Conservation (phyloP, 2,329 filamentous ascomycete species). For the Calonectria pteridis region DNA sequence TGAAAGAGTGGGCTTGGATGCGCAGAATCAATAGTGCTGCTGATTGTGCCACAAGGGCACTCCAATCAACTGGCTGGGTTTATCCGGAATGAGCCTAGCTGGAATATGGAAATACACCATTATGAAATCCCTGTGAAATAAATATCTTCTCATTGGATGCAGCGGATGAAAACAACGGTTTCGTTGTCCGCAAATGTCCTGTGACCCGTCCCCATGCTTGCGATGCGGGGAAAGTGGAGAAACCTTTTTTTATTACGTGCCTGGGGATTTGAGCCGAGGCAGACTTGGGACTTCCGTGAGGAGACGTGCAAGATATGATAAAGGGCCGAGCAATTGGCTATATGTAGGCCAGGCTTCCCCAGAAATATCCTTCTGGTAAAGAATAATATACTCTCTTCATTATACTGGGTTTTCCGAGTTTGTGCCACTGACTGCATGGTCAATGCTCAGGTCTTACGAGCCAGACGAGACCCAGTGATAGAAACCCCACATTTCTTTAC, state of each 20-base stretch:
- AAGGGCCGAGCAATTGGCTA: background rate
- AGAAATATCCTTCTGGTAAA: no score
- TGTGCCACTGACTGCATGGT: background rate
- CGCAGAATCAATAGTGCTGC: no score
- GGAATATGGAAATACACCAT: background rate
- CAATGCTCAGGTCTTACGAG: background rate
- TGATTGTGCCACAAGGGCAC: no score
- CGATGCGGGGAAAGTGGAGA: background rate
- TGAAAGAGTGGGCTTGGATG: background rate
- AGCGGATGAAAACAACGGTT: background rate
- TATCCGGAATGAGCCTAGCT: background rate
- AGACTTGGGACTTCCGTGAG: background rate
- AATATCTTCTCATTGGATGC: background rate
- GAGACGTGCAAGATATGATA: background rate
- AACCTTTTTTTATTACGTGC: background rate
- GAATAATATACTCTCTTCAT: background rate
- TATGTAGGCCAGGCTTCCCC: background rate
- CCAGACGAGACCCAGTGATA: background rate
- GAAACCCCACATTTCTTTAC: background rate
- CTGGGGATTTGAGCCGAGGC: background rate
- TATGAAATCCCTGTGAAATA: background rate
- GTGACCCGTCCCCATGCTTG: background rate
- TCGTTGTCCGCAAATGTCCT: background rate
- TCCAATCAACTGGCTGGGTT: background rate
- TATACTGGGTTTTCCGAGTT: background rate